Percentiles rank a stretch among this genome's conserved stretches.
Conservation (phyloP, 257 asterid genomes). For the Nicotiana knightiana region DNA sequence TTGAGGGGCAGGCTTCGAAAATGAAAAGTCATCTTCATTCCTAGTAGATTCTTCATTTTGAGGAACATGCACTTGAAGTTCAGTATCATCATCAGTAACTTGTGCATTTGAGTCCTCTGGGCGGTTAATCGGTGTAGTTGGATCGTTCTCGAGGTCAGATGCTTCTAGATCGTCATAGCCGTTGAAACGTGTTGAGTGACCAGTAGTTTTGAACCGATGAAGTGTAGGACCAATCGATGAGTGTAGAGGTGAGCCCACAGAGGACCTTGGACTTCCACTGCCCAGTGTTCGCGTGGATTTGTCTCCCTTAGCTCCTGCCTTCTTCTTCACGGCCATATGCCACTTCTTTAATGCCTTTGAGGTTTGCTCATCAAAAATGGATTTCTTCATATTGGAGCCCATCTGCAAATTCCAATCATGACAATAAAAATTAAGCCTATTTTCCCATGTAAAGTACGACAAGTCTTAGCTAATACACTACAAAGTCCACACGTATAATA, state of each 20-base stretch:
- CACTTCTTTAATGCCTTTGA: constrained; percentile 85
- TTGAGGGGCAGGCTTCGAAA: constrained; percentile 41
- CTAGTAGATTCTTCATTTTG: constrained; percentile 19
- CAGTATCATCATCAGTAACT: constrained; percentile 25
- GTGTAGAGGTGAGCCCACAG: constrained; percentile 61
- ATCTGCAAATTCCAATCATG: constrained; percentile 27
- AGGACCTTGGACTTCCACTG: constrained; percentile 62
- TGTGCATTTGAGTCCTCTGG: constrained; percentile 38
- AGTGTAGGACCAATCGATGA: constrained; percentile 34
- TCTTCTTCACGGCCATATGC: constrained; percentile 89
- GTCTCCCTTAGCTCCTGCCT: constrained; percentile 37
- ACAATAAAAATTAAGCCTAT: neutral
- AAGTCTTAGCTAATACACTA: neutral
- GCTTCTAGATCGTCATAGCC: constrained; percentile 39
- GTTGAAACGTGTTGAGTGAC: constrained; percentile 42
- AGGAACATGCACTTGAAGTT: constrained; percentile 16
- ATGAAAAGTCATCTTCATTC: constrained; percentile 64
- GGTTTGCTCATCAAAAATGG: constrained; percentile 89
- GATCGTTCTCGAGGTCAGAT: constrained; percentile 56
- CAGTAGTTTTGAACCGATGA: constrained; percentile 63
- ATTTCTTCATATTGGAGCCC: constrained; percentile 82
- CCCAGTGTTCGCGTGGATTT: constrained; percentile 44
- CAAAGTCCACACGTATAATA: neutral
- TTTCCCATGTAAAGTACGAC: neutral
- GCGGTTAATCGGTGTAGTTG: constrained; percentile 37